A percentile compares a stretch with the other conserved stretches of the same genome.
These are phyloP conservation scores for Pestalotiopsis sp. DNA, from an alignment of 2,329 filamentous ascomycete species.

Conservation along the genomic window DNA sequence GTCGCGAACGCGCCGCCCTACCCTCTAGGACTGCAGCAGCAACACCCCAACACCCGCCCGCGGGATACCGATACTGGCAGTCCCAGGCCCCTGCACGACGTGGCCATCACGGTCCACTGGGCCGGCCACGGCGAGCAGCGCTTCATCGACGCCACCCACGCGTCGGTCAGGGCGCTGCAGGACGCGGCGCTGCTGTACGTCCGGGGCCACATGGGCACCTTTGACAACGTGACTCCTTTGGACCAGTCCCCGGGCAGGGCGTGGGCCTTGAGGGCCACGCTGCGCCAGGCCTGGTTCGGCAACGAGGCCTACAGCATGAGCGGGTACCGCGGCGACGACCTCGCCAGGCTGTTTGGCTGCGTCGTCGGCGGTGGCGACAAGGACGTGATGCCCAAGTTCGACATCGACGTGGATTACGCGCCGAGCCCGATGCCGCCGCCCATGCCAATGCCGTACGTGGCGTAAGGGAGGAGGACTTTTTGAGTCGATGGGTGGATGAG, in stretches of 20 bases:
- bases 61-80: too few relatives aligned
- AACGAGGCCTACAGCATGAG: constrained; percentile 30
- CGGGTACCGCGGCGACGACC: constrained; percentile 29
- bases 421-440: background rate
- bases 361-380: constrained; percentile 19
- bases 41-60: background rate
- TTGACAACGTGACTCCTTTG: constrained; percentile 14
- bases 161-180: constrained; percentile 27
- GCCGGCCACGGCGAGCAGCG: constrained; percentile 25
- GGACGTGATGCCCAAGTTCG: constrained; percentile 26
- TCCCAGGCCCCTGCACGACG: constrained; percentile 19
- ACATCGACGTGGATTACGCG: constrained; percentile 26
- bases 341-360: constrained; percentile 26
- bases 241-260: background rate
- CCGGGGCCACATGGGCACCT: constrained; percentile 16
- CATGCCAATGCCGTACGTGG: background rate
- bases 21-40: background rate
- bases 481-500: background rate
- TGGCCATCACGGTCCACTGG: constrained; percentile 29
- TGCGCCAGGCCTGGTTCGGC: constrained; percentile 24
- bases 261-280: constrained; percentile 20
- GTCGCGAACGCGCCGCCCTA: background rate
- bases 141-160: constrained; percentile 22
- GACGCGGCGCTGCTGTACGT: constrained; percentile 24
- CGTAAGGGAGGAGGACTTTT: background rate